Evolutionary conservation across 148 eudicot species (phyloP), one percentile per base, ranked within the genome.

Genomic region (Vaccinium myrtillus): DNA sequence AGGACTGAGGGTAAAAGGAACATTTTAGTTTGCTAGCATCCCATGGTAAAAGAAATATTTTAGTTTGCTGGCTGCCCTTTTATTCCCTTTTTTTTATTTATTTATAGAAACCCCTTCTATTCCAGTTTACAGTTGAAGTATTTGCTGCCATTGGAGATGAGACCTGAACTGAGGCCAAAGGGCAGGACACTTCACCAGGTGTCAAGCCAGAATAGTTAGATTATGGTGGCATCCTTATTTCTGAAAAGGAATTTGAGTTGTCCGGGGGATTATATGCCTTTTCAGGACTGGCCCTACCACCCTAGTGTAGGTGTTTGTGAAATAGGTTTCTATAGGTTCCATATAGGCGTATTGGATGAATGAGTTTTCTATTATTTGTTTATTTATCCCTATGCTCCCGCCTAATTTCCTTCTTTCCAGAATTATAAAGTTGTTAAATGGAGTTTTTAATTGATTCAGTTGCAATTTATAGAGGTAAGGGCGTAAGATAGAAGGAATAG

Each of bases 61-160:
- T 43, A 43, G 46, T 43, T 43, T 43, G 46, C 46, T 43, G 46
- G 46, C 46, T 43, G 46, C 46, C 46, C 46, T 43, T 43, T 5
- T 43, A 4, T 43, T 36, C 39, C 39, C 2, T 36, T 36, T 36
- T 36, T 36, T 36, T 36, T 36, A 1, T 32, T 32, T 32, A 1
- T 32, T 32, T 2, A 1, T 36, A 36, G 39, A 36, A 32, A 36
- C 39, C 53, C 54, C 10, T n/a, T 76, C 30, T 49, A 25, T n/a
- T 76, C 79, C 56, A 76, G 32, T 49, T 76, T 49, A 49, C n/a
- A 48, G 79, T 54, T 27, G 63, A 78, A 78, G 6, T 53, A 25
- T n/a, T 25, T 27, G 36, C 18, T 27, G 74, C 13, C 6, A 69
- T 27, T 36, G 74, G 74, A 27, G 74, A 69, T 12, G 74, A 63